phyloP scores from a whole-genome alignment of 352 stramenopile genomes.

The Phytophthora sojae region DNA sequence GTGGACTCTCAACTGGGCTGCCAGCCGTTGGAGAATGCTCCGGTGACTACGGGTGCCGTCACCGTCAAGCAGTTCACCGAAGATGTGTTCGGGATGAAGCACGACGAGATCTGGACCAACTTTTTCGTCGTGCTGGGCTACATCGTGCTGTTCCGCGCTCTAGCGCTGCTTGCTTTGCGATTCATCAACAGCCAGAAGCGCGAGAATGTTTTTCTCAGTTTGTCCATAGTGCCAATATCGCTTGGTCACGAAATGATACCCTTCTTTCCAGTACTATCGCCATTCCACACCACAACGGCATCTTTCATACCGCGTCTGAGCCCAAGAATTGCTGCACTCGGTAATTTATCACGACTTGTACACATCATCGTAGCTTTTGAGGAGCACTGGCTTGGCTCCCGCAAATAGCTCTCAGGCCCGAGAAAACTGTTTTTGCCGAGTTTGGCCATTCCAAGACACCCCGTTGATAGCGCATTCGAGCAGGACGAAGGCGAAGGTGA shows the following conservation, averaged over 20 bases:
- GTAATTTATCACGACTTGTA: too few relatives aligned
- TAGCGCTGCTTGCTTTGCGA: slow-evolving; percentile 53
- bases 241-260: background rate
- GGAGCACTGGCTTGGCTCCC: too few relatives aligned
- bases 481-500: background rate
- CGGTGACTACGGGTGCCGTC: slow-evolving; percentile 33
- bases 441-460: background rate
- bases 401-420: background rate
- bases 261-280: too few relatives aligned
- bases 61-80: slow-evolving; percentile 61
- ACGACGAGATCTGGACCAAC: slow-evolving; percentile 57
- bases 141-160: slow-evolving; percentile 51
- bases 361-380: too few relatives aligned
- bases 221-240: background rate
- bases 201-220: slow-evolving; percentile 2
- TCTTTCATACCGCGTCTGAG: too few relatives aligned
- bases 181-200: slow-evolving; percentile 60
- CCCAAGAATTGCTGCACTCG: too few relatives aligned
- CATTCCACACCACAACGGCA: too few relatives aligned
- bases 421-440: slow-evolving; percentile 12
- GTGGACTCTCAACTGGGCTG: slow-evolving; percentile 43
- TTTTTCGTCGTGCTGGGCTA: slow-evolving; percentile 47
- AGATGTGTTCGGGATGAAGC: slow-evolving; percentile 54
- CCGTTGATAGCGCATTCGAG: slow-evolving; percentile 2
- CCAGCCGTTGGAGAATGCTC: slow-evolving; percentile 41